Percentiles rank a stretch among this genome's conserved stretches.
phyloP scores from a whole-genome alignment of 257 asterid species.

The Plantago elongata region DNA sequence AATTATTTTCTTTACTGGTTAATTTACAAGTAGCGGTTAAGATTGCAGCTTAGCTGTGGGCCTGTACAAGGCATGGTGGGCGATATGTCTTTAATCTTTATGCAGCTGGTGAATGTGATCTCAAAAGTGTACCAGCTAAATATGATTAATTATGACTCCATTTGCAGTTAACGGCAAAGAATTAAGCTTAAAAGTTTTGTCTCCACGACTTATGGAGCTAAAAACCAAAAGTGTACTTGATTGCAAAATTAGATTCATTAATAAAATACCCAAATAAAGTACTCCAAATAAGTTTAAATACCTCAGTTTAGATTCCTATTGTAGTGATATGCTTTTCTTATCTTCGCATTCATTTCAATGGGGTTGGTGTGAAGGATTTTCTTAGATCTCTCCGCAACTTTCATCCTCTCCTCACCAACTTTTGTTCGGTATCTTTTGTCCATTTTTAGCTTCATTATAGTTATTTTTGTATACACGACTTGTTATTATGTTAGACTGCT shows the following conservation, averaged over 20 bases:
- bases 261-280: neutral
- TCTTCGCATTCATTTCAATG: conserved; percentile 22
- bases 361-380: conserved; percentile 37
- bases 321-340: neutral
- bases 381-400: conserved; percentile 21
- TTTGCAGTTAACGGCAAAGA: conserved; percentile 37
- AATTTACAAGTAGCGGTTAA: conserved; percentile 5
- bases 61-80: neutral
- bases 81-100: conserved; percentile 1
- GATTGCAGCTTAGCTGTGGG: conserved; percentile 11
- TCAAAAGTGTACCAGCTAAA: conserved; percentile 16
- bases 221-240: conserved; percentile 6
- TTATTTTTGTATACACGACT: too few species aligned
- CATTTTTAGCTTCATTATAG: too few species aligned
- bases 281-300: too few species aligned
- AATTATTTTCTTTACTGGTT: neutral
- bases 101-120: conserved; percentile 2
- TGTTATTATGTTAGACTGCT: too few species aligned
- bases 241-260: neutral
- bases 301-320: too few species aligned
- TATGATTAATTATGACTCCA: neutral
- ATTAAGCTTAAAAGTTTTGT: conserved; percentile 14
- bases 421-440: too few species aligned
- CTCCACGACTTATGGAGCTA: conserved; percentile 46
- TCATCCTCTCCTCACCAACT: neutral